Base-by-base conservation (phyloP, 1,284 basidiomycete species). In the Apiotrichum siamense region DNA sequence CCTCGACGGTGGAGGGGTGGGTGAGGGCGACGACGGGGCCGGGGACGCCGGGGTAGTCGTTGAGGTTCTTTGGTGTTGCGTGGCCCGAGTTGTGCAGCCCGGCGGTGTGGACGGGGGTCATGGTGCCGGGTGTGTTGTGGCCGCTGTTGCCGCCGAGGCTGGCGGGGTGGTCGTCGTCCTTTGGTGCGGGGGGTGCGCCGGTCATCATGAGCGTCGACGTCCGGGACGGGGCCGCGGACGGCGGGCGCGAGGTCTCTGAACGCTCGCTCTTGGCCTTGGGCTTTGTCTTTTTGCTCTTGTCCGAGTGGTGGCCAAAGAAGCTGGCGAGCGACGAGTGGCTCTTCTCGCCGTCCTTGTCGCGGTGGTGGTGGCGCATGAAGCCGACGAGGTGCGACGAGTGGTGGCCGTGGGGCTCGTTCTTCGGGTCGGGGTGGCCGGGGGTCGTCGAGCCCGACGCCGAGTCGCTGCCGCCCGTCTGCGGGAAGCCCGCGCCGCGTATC, bases 1-100 rank as follows among this genome's bases (percentile, higher is more conserved):
- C 88, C 54, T 85, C 82, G 23, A 90, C 79, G 3, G 84, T 84
- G 13, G 57, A 49, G 2, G 69, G 68, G 49, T 78, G 67, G 60
- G 73, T 49, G 59, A 65, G 57, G 52, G 70, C 70, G 27, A 70
- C 63, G 23, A 72, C 71, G 13, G 71, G 70, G 31, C 66, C 63
- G 37, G 71, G 66, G 31, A 72, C 70, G 49, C 69, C 71, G 12
- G 69, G 69, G 42, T 70, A 70, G 31, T 73, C 64, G 54, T 55
- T 57, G 25, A 54, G 64, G 62, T 61, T 52, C 54, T 55, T 46
- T 26, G 69, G 65, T 71, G 69, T 58, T 44, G 73, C 41, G 60
- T 70, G 58, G 55, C 70, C 70, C 7, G 56, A 52, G 44, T 49
- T 45, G 52, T 32, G 56, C 32, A 44, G 29, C 43, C 46, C 10